Evolutionary conservation across 2,329 filamentous ascomycete species (phyloP).

Genomic region (Penicillium sp.): DNA sequence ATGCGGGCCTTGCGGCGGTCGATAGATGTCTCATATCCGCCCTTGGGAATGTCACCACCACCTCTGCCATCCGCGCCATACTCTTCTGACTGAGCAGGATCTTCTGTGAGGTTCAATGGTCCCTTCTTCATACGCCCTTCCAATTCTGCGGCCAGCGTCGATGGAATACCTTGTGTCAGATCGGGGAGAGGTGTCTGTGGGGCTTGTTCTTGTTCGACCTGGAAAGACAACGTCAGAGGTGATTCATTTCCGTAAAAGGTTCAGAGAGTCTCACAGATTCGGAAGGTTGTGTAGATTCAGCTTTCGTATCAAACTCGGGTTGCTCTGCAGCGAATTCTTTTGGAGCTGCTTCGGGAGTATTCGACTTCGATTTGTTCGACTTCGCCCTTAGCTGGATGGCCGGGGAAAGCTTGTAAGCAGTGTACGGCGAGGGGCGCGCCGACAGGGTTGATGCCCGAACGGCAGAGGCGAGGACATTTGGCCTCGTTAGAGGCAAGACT

Average conservation of each 20-base stretch:
- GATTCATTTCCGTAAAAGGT: background rate
- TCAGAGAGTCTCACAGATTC: slow-evolving; percentile 25
- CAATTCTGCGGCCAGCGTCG: slow-evolving; percentile 79
- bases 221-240: slow-evolving; percentile 17
- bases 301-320: slow-evolving; percentile 40
- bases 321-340: slow-evolving; percentile 38
- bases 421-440: slow-evolving; percentile 37
- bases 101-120: slow-evolving; percentile 55
- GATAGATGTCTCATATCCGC: slow-evolving; percentile 84
- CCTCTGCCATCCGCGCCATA: slow-evolving; percentile 52
- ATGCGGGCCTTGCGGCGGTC: slow-evolving; percentile 77
- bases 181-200: slow-evolving; percentile 75
- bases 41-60: slow-evolving; percentile 66
- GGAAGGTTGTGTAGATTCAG: slow-evolving; percentile 33
- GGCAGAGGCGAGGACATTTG: slow-evolving; percentile 38
- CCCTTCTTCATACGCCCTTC: slow-evolving; percentile 45
- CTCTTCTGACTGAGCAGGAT: slow-evolving; percentile 47
- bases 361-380: slow-evolving; percentile 27
- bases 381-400: slow-evolving; percentile 26
- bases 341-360: slow-evolving; percentile 23
- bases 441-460: slow-evolving; percentile 37
- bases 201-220: slow-evolving; percentile 36
- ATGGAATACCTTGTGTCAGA: slow-evolving; percentile 90
- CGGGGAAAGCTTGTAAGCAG: slow-evolving; percentile 38
- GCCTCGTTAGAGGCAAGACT: slow-evolving; percentile 47